Evolutionary conservation across 2,329 filamentous ascomycete genomes (phyloP).

Genomic region (Madurella mycetomatis): DNA sequence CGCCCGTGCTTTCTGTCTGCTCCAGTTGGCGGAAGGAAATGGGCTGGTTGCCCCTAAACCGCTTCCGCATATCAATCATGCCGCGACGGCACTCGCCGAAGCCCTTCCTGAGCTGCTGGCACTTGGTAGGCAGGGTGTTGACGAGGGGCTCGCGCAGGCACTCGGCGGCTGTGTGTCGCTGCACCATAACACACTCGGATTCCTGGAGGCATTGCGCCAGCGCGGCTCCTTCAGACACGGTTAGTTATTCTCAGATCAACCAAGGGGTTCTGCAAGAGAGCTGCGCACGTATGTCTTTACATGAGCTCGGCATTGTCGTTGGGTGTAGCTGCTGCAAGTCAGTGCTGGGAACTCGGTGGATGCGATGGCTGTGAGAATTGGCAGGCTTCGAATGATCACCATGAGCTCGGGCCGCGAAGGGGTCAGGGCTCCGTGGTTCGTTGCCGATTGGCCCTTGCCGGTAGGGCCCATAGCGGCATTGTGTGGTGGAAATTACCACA

Average conservation of each 20-base stretch:
- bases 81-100: constrained; percentile 95
- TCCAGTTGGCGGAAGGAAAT: constrained; percentile 61
- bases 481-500: background rate
- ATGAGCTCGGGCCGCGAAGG: background rate
- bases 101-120: constrained; percentile 88
- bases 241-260: constrained; percentile 5
- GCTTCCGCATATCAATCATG: constrained; percentile 97
- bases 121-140: constrained; percentile 78
- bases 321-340: background rate
- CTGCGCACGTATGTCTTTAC: constrained; percentile 85
- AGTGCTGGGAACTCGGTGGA: background rate
- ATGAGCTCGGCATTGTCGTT: constrained; percentile 76
- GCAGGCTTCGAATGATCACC: background rate
- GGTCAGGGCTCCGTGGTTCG: background rate
- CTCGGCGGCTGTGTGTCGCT: constrained; percentile 80
- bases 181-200: constrained; percentile 92
- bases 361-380: background rate
- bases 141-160: constrained; percentile 80
- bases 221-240: constrained; percentile 63
- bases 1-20: constrained; percentile 54
- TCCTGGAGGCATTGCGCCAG: constrained; percentile 93
- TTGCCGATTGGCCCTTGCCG: background rate
- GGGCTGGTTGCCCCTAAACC: constrained; percentile 90
- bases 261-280: constrained; percentile 3
- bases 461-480: background rate